Base-by-base conservation (phyloP, 306 rosid species). In the Geum urbanum region DNA sequence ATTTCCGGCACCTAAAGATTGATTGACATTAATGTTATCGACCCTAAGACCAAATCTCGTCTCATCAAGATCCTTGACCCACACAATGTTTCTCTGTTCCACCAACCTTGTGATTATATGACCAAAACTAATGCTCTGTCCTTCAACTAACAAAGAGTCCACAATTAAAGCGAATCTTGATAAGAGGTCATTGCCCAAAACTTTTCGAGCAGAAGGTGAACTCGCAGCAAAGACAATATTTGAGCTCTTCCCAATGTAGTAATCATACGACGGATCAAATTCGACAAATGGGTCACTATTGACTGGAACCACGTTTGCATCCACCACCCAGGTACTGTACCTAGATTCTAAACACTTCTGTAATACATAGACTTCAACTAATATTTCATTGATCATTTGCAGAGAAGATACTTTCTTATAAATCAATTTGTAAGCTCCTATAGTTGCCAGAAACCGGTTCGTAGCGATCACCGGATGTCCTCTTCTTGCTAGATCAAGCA, bases 401-500 rank as follows among this genome's bases (percentile, higher is more conserved):
- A 59, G 68, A 49, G 43, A 68, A 44, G 85, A 78, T 58, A 75
- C 84, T 71, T 81, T 72, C 5, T 74, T 75, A 79, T 72, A 60
- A 60, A 58, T 43, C 32, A 32, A 72, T 74, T 90, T 85, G 70
- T 66, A 35, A 76, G 73, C 76, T 74, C 78, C 79, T 41, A 81
- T 54, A 74, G 84, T 78, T 63, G 52, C 78, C 72, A 85, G 27
- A 82, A 94, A 85, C 65, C 71, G 78, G 79, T 88, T 87, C 16
- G 79, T 80, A 58, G 68, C 67, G 59, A 94, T 85, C 73, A 87
- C 89, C 39, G 89, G 86, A 78, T 84, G 86, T 41, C 97, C 98
- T 84, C 94, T 85, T 79, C 97, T 88, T 41, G 90, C 85, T 59
- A 90, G 85, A 77, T 88, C 97, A 70, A 85, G 75, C 53, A 87